A percentile compares a stretch with the other conserved stretches of the same genome.
Evolutionary conservation across 805 yeast species (phyloP).

Genomic region (Henningerozyma blattae): DNA sequence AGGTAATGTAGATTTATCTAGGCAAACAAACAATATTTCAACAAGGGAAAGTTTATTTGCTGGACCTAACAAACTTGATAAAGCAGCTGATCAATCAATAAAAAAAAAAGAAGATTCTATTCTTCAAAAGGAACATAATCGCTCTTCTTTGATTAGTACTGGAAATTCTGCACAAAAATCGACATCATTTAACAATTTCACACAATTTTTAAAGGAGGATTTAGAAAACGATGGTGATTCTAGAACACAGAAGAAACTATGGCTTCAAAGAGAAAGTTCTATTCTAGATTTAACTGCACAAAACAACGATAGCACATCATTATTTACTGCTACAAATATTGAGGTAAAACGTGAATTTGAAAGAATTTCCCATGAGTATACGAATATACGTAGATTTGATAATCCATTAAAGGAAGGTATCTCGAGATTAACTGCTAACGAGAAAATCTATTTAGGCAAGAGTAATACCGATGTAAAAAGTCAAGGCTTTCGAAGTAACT

Average conservation of each 20-base stretch:
- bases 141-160: constrained; percentile 11
- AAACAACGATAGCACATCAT: constrained; percentile 14
- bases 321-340: constrained; percentile 35
- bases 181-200: constrained; percentile 25
- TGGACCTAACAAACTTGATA: not conserved
- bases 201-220: constrained; percentile 29
- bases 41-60: not conserved
- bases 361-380: constrained; percentile 60
- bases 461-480: not conserved
- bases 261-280: constrained; percentile 74
- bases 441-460: constrained; percentile 5
- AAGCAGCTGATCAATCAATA: too few relatives aligned
- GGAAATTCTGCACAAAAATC: constrained; percentile 5
- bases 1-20: not conserved
- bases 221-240: constrained; percentile 36
- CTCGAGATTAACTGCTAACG: constrained; percentile 30
- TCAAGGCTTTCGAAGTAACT: not conserved
- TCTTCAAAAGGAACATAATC: too few relatives aligned
- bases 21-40: not conserved
- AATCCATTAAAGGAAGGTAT: constrained; percentile 63
- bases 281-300: constrained; percentile 39
- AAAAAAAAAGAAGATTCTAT: too few relatives aligned
- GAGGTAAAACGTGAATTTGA: constrained; percentile 69
- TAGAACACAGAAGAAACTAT: constrained; percentile 71
- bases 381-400: constrained; percentile 52